Conservation (phyloP, 805 yeast species). For the Ogataea polymorpha region DNA sequence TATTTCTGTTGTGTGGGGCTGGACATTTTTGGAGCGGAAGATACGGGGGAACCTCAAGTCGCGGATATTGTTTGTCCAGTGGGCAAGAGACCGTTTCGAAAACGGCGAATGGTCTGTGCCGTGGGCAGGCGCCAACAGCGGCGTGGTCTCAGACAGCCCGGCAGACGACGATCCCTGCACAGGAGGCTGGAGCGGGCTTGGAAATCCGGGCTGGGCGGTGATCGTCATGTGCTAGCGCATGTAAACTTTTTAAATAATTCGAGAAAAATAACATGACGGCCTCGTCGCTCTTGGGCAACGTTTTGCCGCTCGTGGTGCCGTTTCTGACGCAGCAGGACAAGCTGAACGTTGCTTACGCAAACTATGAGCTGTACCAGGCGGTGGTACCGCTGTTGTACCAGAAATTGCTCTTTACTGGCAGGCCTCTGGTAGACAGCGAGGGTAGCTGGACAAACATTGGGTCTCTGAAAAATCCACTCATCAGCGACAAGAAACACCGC, state of each 20-base stretch:
- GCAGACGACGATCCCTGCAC: neutral
- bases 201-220: conserved; percentile 1
- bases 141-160: neutral
- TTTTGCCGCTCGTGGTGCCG: conserved; percentile 21
- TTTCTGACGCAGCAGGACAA: conserved; percentile 41
- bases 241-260: neutral
- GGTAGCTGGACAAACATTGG: conserved; percentile 38
- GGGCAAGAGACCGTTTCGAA: conserved; percentile 7
- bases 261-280: conserved; percentile 1
- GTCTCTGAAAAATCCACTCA: conserved; percentile 33
- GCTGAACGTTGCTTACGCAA: conserved; percentile 32
- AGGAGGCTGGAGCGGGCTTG: neutral
- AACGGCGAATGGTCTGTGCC: neutral
- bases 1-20: conserved; percentile 37
- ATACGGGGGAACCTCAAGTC: conserved; percentile 9
- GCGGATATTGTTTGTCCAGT: conserved; percentile 18
- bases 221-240: conserved; percentile 2
- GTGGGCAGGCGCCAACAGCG: neutral
- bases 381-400: conserved; percentile 36
- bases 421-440: conserved; percentile 35
- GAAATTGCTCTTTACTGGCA: conserved; percentile 34
- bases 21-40: conserved; percentile 15
- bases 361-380: conserved; percentile 29
- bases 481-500: conserved; percentile 36
- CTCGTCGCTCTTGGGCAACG: conserved; percentile 20